Evolutionary conservation across 495 filamentous ascomycete species (phyloP).

Genomic region (Clavariopsis aquatica): DNA sequence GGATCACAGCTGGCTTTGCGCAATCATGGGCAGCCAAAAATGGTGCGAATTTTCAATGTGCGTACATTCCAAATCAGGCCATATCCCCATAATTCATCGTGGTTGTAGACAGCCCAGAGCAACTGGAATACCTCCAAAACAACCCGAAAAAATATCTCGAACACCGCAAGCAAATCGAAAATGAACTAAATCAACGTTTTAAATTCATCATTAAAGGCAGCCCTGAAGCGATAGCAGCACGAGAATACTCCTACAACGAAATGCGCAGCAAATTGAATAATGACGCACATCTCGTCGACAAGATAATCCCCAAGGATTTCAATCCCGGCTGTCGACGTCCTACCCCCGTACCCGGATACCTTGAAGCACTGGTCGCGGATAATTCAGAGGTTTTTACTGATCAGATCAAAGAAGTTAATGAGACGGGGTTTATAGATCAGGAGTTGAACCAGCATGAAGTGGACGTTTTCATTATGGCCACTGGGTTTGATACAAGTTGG

Average conservation of each 20-base stretch:
- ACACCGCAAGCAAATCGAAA: slow-evolving; percentile 49
- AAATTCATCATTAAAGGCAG: slow-evolving; percentile 49
- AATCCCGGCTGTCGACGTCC: slow-evolving; percentile 46
- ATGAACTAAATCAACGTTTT: slow-evolving; percentile 50
- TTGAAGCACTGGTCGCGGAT: slow-evolving; percentile 42
- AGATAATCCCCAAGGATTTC: slow-evolving; percentile 36
- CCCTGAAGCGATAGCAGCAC: slow-evolving; percentile 38
- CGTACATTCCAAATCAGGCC: background rate
- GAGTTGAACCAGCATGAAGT: slow-evolving; percentile 42
- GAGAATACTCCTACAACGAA: slow-evolving; percentile 41
- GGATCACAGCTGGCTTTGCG: slow-evolving; percentile 48
- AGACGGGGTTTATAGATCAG: slow-evolving; percentile 42
- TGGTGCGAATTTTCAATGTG: slow-evolving; percentile 45
- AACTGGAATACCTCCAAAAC: slow-evolving; percentile 39
- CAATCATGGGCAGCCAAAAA: slow-evolving; percentile 45
- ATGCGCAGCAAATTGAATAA: slow-evolving; percentile 42
- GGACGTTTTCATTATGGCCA: slow-evolving; percentile 47
- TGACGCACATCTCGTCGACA: background rate
- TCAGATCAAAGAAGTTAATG: slow-evolving; percentile 36
- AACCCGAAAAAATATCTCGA: slow-evolving; percentile 46
- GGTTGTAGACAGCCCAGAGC: slow-evolving; percentile 24
- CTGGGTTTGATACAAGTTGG: slow-evolving; percentile 48
- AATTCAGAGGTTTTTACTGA: slow-evolving; percentile 46
- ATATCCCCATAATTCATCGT: background rate
- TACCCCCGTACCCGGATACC: slow-evolving; percentile 45